Evolutionary conservation across 129 eudicot genomes (phyloP).

Genomic region (carrot (Daucus carota)): DNA sequence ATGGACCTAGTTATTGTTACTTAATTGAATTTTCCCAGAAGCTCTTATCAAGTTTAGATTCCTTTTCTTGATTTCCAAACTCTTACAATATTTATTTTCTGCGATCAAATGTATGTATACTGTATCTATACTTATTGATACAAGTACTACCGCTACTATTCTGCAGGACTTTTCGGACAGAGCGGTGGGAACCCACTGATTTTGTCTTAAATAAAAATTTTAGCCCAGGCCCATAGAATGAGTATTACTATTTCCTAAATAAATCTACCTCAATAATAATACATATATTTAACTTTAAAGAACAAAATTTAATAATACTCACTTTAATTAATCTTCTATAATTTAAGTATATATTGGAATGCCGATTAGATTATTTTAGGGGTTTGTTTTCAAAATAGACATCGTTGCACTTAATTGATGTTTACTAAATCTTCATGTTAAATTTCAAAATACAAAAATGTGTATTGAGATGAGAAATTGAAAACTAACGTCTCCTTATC

Average conservation of each 20-base stretch:
- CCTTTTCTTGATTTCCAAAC: conserved; percentile 2
- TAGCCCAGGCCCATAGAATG: background rate
- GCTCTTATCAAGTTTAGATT: background rate
- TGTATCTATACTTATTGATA: background rate
- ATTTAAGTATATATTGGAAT: too few relatives aligned
- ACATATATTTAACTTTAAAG: background rate
- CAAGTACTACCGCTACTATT: background rate
- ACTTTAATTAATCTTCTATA: background rate
- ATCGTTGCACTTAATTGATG: background rate
- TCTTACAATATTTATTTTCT: background rate
- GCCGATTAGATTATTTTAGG: too few relatives aligned
- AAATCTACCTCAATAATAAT: background rate
- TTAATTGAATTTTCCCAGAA: background rate
- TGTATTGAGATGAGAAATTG: too few relatives aligned
- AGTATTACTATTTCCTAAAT: background rate
- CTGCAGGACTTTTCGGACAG: background rate
- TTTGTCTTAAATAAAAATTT: background rate
- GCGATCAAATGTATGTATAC: background rate
- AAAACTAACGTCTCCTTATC: too few relatives aligned
- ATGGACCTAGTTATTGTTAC: background rate
- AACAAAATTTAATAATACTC: background rate
- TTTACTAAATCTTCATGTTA: background rate
- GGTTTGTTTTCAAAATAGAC: background rate
- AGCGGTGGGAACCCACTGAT: background rate
- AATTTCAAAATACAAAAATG: background rate